Evolutionary conservation across 164 flowering plant species (phyloP), one percentile per base, ranked within the genome.

Genomic region (Tetracentron sinense): DNA sequence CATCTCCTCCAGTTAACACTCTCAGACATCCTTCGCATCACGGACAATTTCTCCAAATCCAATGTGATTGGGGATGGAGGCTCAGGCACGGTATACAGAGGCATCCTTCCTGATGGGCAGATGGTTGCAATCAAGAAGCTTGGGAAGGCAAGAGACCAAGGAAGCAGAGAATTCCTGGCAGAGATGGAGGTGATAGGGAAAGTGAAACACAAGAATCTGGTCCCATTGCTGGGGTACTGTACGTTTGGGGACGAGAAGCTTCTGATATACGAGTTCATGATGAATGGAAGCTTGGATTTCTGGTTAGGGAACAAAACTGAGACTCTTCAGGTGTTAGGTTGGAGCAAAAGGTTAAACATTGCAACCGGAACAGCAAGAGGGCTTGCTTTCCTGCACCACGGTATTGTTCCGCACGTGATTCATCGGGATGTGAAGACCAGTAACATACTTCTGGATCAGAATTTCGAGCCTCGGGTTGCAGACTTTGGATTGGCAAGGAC

Each of bases 111-210:
- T 28, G 49, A 60, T 23, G 65, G 56, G 21, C 6, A 48, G 27
- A 49, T 30, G 52, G 56, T 62, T 33, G 46, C 56, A 22, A 25
- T 62, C 6, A 62, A 62, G 56, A 62, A 62, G 56, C 56, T 50
- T 30, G 65, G 65, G 27, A 51, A 62, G 56, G 33, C 65, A 35
- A 19, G 47, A 21, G 65, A 62, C 47, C 68, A 56, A 21, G 68
- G 68, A 56, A 58, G n/a, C 54, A 44, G 68, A 50, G 68, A 65
- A 49, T 65, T 56, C 60, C 19, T 16, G 7, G 68, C 68, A 7
- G 68, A 65, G 27, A 29, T 65, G 54, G 68, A 65, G 23, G 52
- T 54, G 14, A 56, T 65, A 25, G 54, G 68, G 8, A 65, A 56
- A 58, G 29, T 46, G 20, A 65, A 65, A 38, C 61, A 65, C 30